A percentile compares a stretch with the other conserved stretches of the same genome.
These are phyloP conservation scores for Glycyrrhiza uralensis DNA, from an alignment of 306 rosid species.

Conservation along the genomic window DNA sequence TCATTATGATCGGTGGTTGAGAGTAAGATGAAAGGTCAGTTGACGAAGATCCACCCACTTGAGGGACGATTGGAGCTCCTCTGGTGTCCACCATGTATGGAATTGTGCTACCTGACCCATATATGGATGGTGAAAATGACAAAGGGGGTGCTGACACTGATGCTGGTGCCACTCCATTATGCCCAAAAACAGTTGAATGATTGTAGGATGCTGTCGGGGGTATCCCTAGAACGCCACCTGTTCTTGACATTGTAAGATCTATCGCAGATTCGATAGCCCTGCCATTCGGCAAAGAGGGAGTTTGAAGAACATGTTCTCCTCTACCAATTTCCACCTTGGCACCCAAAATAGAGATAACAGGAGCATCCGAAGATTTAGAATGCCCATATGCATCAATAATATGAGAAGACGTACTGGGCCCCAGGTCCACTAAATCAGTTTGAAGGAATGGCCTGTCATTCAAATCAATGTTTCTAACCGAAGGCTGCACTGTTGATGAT, in stretches of 20 bases:
- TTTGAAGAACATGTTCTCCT: constrained; percentile 45
- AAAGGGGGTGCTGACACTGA: constrained; percentile 30
- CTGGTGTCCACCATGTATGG: constrained; percentile 80
- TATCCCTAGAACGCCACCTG: constrained; percentile 54
- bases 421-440: constrained; percentile 57
- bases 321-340: constrained; percentile 63
- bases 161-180: constrained; percentile 55
- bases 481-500: constrained; percentile 79
- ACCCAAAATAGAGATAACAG: constrained; percentile 82
- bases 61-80: constrained; percentile 68
- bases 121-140: constrained; percentile 59
- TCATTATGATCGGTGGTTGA: constrained; percentile 61
- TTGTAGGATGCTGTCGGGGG: constrained; percentile 46
- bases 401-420: constrained; percentile 38
- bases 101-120: constrained; percentile 65
- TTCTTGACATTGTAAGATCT: constrained; percentile 56
- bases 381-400: constrained; percentile 35
- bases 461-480: constrained; percentile 77
- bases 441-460: constrained; percentile 67
- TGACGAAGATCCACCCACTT: constrained; percentile 52
- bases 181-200: constrained; percentile 58
- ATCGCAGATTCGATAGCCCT: constrained; percentile 51
- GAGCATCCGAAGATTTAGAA: constrained; percentile 49
- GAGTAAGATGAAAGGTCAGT: constrained; percentile 52
- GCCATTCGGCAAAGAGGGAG: constrained; percentile 52